Evolutionary conservation across 106 monocot species (phyloP), one percentile per base, ranked within the genome.

Genomic region (Dioscorea alata): DNA sequence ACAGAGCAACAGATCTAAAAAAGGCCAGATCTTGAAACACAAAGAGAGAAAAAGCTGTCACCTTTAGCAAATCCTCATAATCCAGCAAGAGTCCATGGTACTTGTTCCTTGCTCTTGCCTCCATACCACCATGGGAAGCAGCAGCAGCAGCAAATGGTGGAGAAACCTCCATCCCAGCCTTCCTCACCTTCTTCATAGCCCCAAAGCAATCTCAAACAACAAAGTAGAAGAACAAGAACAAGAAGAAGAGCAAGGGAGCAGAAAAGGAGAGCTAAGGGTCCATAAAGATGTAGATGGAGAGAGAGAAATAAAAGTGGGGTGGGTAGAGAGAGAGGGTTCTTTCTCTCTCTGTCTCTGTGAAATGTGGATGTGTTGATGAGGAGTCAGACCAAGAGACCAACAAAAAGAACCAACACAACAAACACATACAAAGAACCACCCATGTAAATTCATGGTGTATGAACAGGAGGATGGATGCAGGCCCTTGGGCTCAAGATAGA

Each of bases 101-200:
- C 59, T 71, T 83, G 74, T 68, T 68, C 32, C 78, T 60, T 35
- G 68, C 52, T 59, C 68, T 83, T 15, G 67, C 68, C 6, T 75
- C 79, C 34, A 68, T 68, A 14, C 66, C 71, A 62, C 61, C 63
- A 4, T 60, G 68, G 35, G 31, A 48, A 4, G 48, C 31, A 28
- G 28, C 28, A 28, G 28, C 28, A 28, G 28, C 28, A 75, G 66
- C 24, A 54, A 69, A 59, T 0, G 74, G 68, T 2, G 71, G 72
- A 16, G 66, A 56, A 17, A 31, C 33, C 32, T 79, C 75, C 63
- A 76, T 12, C 16, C 59, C 57, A 48, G 50, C 58, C 72, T 16
- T 75, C 49, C 35, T 69, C 69, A 6, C 54, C 69, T 57, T 84
- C 79, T 73, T 84, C 84, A 75, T 31, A 75, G 79, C 75, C 68